Evolutionary conservation across 169 alveolate species (phyloP).

Genomic region (Cryptosporidium parvum): DNA sequence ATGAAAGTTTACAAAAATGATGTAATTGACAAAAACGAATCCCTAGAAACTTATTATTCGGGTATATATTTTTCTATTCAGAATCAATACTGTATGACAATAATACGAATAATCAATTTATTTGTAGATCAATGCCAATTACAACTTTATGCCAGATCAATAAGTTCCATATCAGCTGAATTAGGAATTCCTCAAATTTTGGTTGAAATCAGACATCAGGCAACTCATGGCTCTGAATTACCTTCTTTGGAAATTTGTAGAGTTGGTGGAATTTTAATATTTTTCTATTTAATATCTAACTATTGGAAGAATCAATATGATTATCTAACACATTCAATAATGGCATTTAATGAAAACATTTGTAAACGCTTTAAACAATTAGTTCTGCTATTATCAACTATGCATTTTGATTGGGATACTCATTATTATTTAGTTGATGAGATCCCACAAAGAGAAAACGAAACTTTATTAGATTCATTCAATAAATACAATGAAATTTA

Average conservation of each 20-base stretch:
- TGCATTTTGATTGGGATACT: constrained; percentile 22
- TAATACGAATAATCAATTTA: constrained; percentile 38
- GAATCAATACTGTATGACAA: constrained; percentile 38
- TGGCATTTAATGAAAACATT: neutral
- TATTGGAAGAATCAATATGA: constrained; percentile 57
- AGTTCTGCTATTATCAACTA: neutral
- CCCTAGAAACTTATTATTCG: neutral
- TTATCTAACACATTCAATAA: constrained; percentile 18
- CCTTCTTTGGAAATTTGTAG: constrained; percentile 66
- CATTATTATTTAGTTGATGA: neutral
- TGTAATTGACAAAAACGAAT: no score
- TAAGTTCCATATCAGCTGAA: constrained; percentile 63
- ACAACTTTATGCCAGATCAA: constrained; percentile 51
- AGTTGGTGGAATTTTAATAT: constrained; percentile 44
- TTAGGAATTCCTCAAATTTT: constrained; percentile 49
- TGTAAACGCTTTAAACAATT: neutral
- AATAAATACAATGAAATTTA: constrained; percentile 6
- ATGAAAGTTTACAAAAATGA: neutral
- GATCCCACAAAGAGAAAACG: neutral
- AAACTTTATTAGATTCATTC: neutral
- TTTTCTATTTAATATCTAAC: constrained; percentile 26
- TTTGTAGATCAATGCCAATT: constrained; percentile 68
- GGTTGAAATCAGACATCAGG: constrained; percentile 69
- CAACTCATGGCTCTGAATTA: constrained; percentile 70
- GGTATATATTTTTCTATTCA: constrained; percentile 8